Evolutionary conservation across 768 basidiomycete genomes (phyloP), one percentile per base, ranked within the genome.

Genomic region (Hypholoma fasciculare): DNA sequence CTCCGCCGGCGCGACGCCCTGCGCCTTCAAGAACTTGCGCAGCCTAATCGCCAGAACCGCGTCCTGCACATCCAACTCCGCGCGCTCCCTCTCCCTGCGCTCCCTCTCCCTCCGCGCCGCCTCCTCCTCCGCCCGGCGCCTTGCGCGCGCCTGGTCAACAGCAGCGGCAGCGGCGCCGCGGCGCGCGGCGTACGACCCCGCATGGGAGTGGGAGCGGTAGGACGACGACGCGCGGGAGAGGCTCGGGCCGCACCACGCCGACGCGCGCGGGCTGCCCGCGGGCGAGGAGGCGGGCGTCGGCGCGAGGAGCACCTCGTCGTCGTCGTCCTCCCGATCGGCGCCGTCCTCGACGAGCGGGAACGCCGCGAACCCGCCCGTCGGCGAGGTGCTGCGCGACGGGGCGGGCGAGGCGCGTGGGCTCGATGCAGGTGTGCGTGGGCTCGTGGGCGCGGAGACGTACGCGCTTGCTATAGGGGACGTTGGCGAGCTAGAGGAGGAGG

Each of bases 291-390:
- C 27, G 48, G 48, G 48, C 23, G 48, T 14, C 20, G 48, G 48
- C 16, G 48, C 34, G 36, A 19, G 17, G 19, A 42, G 51, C n/a
- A 52, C 20, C 6, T 23, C 36, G 8, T 46, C 26, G 53, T 56
- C 49, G 17, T 56, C 56, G 27, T 57, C 50, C 6, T n/a, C n/a
- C n/a, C n/a, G n/a, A n/a, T 17, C 51, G n/a, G 4, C 39, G 39
- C n/a, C 66, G 8, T 68, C 67, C 23, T 68, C 67, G 54, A 68
- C 62, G 1, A 68, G 48, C 2, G 67, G 67, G 36, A 68, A 66
- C 23, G 59, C 52, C 14, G 44, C 48, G 36, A 34, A 52, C 30
- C 46, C 51, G 30, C 23, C 40, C 54, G 40, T 47, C 36, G 23
- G 13, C 14, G 38, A 30, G 38, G 12, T 37, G 26, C 40, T 17